phyloP scores from a whole-genome alignment of 371 early-diverging fungal species.

The Mycotypha africana region DNA sequence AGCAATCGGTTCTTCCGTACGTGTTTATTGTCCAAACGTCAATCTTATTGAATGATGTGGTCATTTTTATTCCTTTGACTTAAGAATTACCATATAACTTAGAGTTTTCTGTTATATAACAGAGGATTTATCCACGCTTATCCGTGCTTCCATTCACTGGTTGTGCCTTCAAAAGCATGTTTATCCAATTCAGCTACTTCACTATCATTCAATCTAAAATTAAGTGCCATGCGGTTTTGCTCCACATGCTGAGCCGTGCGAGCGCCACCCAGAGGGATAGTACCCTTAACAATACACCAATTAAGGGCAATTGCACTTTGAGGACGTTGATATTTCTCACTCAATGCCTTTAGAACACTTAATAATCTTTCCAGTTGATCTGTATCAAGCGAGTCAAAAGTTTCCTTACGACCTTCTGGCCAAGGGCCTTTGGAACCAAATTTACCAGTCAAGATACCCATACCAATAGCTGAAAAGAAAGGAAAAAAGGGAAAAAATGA shows the following conservation, averaged over 20 bases:
- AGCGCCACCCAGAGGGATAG: constrained; percentile 53
- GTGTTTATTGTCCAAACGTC: too few species aligned
- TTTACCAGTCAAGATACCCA: constrained; percentile 51
- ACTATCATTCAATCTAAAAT: constrained; percentile 43
- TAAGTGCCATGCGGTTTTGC: constrained; percentile 43
- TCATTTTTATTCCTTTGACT: too few species aligned
- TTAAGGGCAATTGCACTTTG: constrained; percentile 39
- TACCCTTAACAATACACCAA: constrained; percentile 46
- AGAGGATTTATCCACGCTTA: constrained; percentile 12
- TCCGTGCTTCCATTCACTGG: constrained; percentile 44
- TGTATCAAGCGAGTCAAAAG: constrained; percentile 20
- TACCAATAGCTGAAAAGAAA: constrained; percentile 25
- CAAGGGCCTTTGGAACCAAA: constrained; percentile 38
- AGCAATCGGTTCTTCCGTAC: too few species aligned
- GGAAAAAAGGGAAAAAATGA: too few species aligned
- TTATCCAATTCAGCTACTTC: constrained; percentile 44
- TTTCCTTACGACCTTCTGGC: constrained; percentile 19
- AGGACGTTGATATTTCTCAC: constrained; percentile 20
- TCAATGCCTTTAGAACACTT: constrained; percentile 19
- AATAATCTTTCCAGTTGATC: constrained; percentile 20
- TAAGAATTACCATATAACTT: too few species aligned
- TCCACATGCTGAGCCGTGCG: constrained; percentile 44
- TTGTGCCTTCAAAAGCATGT: constrained; percentile 38
- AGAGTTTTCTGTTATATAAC: too few species aligned
- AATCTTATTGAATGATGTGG: too few species aligned